phyloP scores from a whole-genome alignment of 2,329 filamentous ascomycete species.

The Trichoderma gracile region DNA sequence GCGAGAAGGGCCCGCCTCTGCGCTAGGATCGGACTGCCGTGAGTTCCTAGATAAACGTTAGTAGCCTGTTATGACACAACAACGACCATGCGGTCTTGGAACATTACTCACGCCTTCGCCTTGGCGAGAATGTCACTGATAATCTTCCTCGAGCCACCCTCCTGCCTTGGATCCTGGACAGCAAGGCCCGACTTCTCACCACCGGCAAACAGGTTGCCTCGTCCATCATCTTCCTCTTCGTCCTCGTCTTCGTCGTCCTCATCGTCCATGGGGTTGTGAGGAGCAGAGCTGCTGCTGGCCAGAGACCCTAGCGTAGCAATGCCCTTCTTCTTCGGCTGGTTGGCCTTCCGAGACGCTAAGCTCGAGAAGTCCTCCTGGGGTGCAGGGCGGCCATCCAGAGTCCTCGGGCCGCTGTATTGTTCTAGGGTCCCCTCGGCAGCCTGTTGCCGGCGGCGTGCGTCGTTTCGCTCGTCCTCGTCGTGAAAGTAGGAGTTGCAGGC shows the following conservation, averaged over 20 bases:
- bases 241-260: constrained; percentile 61
- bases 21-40: constrained; percentile 53
- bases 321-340: constrained; percentile 58
- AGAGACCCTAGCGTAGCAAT: constrained; percentile 62
- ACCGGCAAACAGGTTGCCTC: constrained; percentile 74
- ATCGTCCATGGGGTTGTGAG: constrained; percentile 49
- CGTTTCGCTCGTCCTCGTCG: constrained; percentile 53
- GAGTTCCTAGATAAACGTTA: constrained; percentile 53
- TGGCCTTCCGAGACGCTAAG: constrained; percentile 37
- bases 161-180: constrained; percentile 60
- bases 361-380: constrained; percentile 42
- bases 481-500: constrained; percentile 65
- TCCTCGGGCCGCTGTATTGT: constrained; percentile 60
- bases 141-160: constrained; percentile 54
- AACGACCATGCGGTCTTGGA: not conserved
- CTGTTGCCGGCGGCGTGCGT: constrained; percentile 47
- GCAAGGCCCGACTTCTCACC: constrained; percentile 79
- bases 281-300: constrained; percentile 43
- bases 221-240: constrained; percentile 58
- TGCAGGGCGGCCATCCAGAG: constrained; percentile 63
- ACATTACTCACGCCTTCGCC: constrained; percentile 55
- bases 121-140: constrained; percentile 66
- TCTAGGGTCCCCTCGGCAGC: constrained; percentile 37
- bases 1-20: constrained; percentile 53
- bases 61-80: not conserved